Base-by-base conservation (phyloP, 75 land plant species). In the Selaginella moellendorffii region DNA sequence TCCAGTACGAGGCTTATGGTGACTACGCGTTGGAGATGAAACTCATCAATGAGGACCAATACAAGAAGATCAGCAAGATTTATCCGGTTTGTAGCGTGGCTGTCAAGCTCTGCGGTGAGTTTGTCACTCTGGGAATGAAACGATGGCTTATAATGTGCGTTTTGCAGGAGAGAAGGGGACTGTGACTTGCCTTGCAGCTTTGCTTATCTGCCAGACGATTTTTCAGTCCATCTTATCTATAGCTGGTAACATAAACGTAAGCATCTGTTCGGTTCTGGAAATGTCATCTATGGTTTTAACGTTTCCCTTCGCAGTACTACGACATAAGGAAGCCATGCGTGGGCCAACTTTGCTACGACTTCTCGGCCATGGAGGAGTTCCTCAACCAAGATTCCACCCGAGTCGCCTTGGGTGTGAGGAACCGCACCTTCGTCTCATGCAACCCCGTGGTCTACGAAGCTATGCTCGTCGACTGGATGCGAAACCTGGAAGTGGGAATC, bases 391-490 rank as follows among this genome's bases (percentile, higher is more conserved):
- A 77, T 29, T 30, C 81, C 56, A 87, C 84, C 27, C 82, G 79
- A 66, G 71, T 71, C 22, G 88, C 91, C 9, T 74, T 95, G 63
- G 97, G 91, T 2, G 99, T 95, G 53, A 91, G 88, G 0, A 72
- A 82, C 51, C 77, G 85, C 30, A 79, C 89, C 1, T 95, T 95
- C 64, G 91, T 95, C 24, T 84, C 90, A 17, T 95, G 99, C 31
- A 95, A 86, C 73, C 73, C 99, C 1, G 63, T 81, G 59, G 99
- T 95, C 1, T 86, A 90, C 66, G 76, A 90, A 75, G 87, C 83
- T 24, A 86, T 95, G 99, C 53, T 82, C 9, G 78, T 85, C 18
- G 99, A 95, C 66, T 95, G 99, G 99, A 95, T 95, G 99, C 83
- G 85, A 54, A 90, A 95, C 56, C 74, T 90, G 69, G 97, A 95